Conservation (phyloP, 768 basidiomycete genomes). For the Phaeotremella fagi region DNA sequence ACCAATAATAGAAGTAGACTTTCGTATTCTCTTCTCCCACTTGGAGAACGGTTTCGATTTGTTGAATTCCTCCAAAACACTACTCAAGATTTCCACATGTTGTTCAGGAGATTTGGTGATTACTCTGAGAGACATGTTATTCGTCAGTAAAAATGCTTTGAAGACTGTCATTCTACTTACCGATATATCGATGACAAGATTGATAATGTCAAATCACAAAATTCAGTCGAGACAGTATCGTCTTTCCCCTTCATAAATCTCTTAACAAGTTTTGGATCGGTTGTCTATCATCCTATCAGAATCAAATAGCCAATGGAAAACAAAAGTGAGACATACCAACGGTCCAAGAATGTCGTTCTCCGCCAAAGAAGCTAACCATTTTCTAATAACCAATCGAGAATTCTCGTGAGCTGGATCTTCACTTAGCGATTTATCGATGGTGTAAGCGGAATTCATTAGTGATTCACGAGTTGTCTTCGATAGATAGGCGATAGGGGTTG, state of each 20-base stretch:
- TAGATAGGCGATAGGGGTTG: constrained; percentile 10
- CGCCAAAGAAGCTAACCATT: neutral
- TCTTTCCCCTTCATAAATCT: neutral
- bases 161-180: neutral
- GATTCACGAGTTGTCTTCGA: neutral
- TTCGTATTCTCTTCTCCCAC: neutral
- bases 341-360: constrained; percentile 4
- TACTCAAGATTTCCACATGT: neutral
- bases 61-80: neutral
- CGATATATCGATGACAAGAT: neutral
- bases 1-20: neutral
- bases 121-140: neutral
- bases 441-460: constrained; percentile 6
- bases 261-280: neutral
- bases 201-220: neutral
- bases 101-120: neutral
- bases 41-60: neutral
- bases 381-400: neutral
- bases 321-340: neutral
- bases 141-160: neutral
- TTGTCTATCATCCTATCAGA: neutral
- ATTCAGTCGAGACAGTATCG: neutral
- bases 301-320: neutral
- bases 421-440: neutral
- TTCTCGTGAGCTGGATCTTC: neutral